Conservation (phyloP, 495 filamentous ascomycete species). For the Filosporella fistucella region DNA sequence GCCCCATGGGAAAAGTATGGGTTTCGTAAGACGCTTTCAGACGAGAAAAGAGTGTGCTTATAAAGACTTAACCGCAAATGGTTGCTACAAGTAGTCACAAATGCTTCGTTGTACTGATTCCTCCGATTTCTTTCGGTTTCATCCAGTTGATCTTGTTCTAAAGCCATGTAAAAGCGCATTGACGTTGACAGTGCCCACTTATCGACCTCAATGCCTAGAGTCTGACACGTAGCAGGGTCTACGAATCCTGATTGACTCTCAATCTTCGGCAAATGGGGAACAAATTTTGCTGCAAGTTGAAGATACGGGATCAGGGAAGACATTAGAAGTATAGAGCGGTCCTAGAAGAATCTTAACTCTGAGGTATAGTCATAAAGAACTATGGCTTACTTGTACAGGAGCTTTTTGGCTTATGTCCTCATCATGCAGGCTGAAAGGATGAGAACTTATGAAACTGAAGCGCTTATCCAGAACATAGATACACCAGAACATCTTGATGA, state of each 20-base stretch:
- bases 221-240: not conserved
- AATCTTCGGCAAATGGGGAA: slow-evolving; percentile 2
- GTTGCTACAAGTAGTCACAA: not conserved
- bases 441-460: slow-evolving; percentile 71
- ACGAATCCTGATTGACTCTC: not conserved
- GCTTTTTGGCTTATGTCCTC: slow-evolving; percentile 72
- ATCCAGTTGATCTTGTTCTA: not conserved
- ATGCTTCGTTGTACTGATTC: not conserved
- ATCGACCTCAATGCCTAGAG: slow-evolving; percentile 2
- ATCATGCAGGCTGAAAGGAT: slow-evolving; percentile 75
- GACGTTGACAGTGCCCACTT: slow-evolving; percentile 8
- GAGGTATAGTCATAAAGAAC: too few relatives aligned
- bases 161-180: not conserved
- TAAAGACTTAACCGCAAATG: not conserved
- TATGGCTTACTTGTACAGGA: slow-evolving; percentile 60
- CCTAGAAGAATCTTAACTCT: too few relatives aligned
- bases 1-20: not conserved
- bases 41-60: slow-evolving; percentile 1
- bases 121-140: not conserved
- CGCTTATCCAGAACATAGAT: slow-evolving; percentile 71
- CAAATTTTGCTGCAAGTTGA: slow-evolving; percentile 6
- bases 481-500: slow-evolving; percentile 69
- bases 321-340: not conserved
- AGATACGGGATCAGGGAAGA: slow-evolving; percentile 2
- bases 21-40: slow-evolving; percentile 1